phyloP scores from a whole-genome alignment of 768 basidiomycete genomes.

The Lactifluus pinguis region DNA sequence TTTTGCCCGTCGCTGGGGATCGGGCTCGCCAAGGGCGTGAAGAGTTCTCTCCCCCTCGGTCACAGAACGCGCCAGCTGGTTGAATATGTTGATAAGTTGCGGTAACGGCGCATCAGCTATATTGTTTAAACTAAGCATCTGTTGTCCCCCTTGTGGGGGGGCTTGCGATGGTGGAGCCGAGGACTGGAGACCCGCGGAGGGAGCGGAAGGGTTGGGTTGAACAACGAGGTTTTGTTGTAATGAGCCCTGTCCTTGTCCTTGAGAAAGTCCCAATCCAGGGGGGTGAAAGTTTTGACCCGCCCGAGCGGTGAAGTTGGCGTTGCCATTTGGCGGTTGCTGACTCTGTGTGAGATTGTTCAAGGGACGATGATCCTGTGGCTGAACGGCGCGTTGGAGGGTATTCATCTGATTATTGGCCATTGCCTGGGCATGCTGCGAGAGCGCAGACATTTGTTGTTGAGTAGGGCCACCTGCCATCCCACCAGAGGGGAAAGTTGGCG shows the following conservation, averaged over 20 bases:
- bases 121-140: background rate
- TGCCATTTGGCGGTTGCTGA: constrained; percentile 6
- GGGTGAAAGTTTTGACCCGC: constrained; percentile 7
- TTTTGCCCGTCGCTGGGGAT: constrained; percentile 2
- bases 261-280: constrained; percentile 6
- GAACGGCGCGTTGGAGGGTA: constrained; percentile 2
- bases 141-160: background rate
- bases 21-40: background rate
- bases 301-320: background rate
- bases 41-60: constrained; percentile 5
- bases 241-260: background rate
- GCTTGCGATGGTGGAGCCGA: constrained; percentile 1
- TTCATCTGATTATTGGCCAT: background rate
- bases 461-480: background rate
- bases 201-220: constrained; percentile 1
- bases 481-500: background rate
- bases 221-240: constrained; percentile 7
- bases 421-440: background rate
- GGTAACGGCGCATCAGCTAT: background rate
- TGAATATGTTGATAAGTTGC: background rate
- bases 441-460: constrained; percentile 6
- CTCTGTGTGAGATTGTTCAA: background rate
- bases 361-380: constrained; percentile 3
- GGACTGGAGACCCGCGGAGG: background rate
- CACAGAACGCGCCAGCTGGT: background rate